phyloP scores from a whole-genome alignment of 345 rosid species.

The Odontarrhena argentea region DNA sequence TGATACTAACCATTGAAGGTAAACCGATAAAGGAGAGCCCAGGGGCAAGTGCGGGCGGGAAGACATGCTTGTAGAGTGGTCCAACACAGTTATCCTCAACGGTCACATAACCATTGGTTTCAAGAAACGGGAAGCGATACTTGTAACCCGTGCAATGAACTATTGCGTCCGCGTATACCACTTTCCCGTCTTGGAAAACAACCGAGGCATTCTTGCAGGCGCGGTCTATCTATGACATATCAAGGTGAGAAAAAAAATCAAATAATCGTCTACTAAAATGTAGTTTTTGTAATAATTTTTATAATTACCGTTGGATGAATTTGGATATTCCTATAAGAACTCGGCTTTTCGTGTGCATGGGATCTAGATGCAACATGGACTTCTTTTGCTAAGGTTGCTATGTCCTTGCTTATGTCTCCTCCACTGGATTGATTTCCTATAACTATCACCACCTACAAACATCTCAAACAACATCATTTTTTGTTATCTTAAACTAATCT shows the following conservation, averaged over 20 bases:
- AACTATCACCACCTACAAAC: conserved; percentile 56
- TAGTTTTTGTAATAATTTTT: not conserved
- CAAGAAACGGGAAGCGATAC: conserved; percentile 73
- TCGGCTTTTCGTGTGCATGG: conserved; percentile 45
- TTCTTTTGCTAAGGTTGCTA: conserved; percentile 65
- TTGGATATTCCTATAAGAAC: conserved; percentile 50
- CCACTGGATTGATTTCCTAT: conserved; percentile 63
- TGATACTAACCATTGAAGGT: conserved; percentile 35
- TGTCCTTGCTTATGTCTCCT: conserved; percentile 58
- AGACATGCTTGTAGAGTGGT: conserved; percentile 69
- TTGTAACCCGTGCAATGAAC: conserved; percentile 82
- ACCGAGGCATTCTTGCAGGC: conserved; percentile 54
- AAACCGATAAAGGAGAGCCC: conserved; percentile 71
- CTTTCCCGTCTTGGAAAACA: conserved; percentile 53
- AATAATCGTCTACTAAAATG: too few relatives aligned
- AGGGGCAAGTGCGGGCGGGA: conserved; percentile 67
- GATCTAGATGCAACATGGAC: conserved; percentile 62
- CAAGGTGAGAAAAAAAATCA: too few relatives aligned
- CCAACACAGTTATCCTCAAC: conserved; percentile 73
- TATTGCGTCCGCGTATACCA: conserved; percentile 50
- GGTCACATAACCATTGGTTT: conserved; percentile 58
- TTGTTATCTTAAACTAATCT: too few relatives aligned
- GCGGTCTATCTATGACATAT: conserved; percentile 45
- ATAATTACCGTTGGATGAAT: conserved; percentile 70
- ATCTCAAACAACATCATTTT: not conserved